Conservation (phyloP, 2,329 filamentous ascomycete species). For the Cercospora sp. region DNA sequence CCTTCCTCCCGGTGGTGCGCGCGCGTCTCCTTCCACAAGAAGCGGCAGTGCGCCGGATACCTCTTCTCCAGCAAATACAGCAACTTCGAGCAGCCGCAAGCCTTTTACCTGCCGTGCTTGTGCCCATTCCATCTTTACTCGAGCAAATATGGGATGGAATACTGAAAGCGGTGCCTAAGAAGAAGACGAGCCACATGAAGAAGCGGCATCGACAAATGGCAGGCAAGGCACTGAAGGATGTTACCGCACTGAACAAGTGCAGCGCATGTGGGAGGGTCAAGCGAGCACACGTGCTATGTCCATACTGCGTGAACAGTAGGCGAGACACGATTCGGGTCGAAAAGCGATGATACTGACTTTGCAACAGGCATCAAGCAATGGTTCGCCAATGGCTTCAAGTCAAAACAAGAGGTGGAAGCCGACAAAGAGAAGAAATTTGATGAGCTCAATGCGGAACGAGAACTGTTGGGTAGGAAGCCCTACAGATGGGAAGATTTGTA, state of each 20-base stretch:
- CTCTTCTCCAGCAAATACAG: constrained; percentile 47
- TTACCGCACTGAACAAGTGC: constrained; percentile 82
- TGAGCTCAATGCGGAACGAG: constrained; percentile 30
- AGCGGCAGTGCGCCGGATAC: constrained; percentile 49
- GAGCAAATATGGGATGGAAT: constrained; percentile 90
- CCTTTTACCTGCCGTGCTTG: constrained; percentile 55
- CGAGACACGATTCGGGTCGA: constrained; percentile 15
- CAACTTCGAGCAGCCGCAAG: constrained; percentile 42
- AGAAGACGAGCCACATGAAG: constrained; percentile 96
- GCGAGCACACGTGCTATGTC: constrained; percentile 83
- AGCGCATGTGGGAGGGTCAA: constrained; percentile 85
- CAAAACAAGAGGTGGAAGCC: constrained; percentile 29
- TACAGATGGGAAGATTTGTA: constrained; percentile 30
- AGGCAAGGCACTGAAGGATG: constrained; percentile 90
- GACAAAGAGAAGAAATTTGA: constrained; percentile 29
- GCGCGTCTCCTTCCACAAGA: constrained; percentile 43
- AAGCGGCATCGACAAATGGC: constrained; percentile 92
- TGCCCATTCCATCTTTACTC: constrained; percentile 69
- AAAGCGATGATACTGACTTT: constrained; percentile 1
- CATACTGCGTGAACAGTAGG: constrained; percentile 81
- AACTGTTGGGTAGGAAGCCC: constrained; percentile 27
- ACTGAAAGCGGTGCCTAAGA: constrained; percentile 91
- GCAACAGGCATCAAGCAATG: constrained; percentile 38
- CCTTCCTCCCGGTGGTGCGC: constrained; percentile 56
- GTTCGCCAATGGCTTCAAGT: constrained; percentile 40